A percentile compares a stretch with the other conserved stretches of the same genome.
These are phyloP conservation scores for Tuber umbilicatum DNA, from an alignment of 495 filamentous ascomycete species.

Conservation along the genomic window DNA sequence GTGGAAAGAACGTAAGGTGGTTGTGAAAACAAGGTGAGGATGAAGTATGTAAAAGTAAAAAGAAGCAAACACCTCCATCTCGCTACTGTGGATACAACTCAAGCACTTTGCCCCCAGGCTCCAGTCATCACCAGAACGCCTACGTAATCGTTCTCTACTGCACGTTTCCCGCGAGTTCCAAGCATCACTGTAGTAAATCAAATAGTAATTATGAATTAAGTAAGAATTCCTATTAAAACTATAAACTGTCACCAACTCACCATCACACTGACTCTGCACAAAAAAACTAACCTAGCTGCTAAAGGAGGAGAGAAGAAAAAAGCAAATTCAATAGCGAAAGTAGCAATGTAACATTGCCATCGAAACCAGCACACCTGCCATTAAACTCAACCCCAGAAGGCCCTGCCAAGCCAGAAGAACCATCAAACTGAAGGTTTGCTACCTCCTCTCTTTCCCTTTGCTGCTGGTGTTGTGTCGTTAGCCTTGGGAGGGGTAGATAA, in stretches of 20 bases:
- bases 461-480: not conserved
- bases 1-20: not conserved
- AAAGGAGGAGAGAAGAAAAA: not conserved
- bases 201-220: not conserved
- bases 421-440: not conserved
- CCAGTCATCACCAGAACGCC: not conserved
- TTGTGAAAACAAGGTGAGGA: not conserved
- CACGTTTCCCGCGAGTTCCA: not conserved
- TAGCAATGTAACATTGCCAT: not conserved
- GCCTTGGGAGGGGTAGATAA: not conserved
- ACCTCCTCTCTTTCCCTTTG: not conserved
- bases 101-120: not conserved
- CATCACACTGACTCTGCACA: not conserved
- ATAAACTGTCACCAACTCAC: not conserved
- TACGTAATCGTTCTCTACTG: not conserved
- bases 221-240: slow-evolving; percentile 3
- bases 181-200: not conserved
- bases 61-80: not conserved
- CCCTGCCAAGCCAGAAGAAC: not conserved
- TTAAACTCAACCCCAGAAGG: not conserved
- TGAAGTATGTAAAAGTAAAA: not conserved
- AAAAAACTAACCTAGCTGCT: not conserved
- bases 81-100: not conserved
- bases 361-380: not conserved
- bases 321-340: not conserved